Percentiles rank a stretch among this genome's conserved stretches.
These are phyloP conservation scores for Emydomyces testavorans DNA, from an alignment of 2,329 filamentous ascomycete genomes.

Conservation along the genomic window DNA sequence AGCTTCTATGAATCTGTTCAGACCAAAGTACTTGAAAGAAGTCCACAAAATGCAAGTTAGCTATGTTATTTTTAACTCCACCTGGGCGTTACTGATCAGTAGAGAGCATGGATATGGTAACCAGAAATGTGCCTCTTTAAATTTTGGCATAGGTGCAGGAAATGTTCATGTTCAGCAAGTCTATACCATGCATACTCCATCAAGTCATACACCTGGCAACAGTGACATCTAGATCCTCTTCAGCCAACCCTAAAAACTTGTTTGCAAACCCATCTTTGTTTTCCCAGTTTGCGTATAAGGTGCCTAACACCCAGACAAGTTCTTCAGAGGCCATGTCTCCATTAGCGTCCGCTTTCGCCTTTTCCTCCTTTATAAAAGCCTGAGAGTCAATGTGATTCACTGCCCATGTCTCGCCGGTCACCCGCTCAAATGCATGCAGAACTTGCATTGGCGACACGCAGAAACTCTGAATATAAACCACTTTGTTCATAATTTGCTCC, in stretches of 20 bases:
- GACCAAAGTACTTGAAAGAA: no score
- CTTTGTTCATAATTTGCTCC: constrained; percentile 7
- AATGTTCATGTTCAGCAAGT: no score
- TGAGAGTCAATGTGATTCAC: background rate
- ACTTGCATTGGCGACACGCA: constrained; percentile 11
- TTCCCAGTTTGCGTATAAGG: constrained; percentile 11
- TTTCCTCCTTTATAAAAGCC: constrained; percentile 7
- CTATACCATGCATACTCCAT: background rate
- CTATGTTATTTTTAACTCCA: no score
- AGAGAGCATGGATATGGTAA: no score
- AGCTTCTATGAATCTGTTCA: no score
- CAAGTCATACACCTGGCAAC: background rate
- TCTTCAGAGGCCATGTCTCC: constrained; percentile 1
- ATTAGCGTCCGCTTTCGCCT: constrained; percentile 1
- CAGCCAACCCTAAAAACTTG: background rate
- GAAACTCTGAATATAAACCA: constrained; percentile 13
- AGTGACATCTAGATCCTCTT: constrained; percentile 6
- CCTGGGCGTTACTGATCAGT: no score
- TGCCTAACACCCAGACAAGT: constrained; percentile 11
- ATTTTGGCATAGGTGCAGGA: no score
- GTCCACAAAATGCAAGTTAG: no score
- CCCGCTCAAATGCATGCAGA: constrained; percentile 6
- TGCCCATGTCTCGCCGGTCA: background rate
- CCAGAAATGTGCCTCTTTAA: no score
- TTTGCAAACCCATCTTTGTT: constrained; percentile 8